phyloP scores from a whole-genome alignment of 1,139 yeast genomes.

The Sugiyamaella xylanicola region DNA sequence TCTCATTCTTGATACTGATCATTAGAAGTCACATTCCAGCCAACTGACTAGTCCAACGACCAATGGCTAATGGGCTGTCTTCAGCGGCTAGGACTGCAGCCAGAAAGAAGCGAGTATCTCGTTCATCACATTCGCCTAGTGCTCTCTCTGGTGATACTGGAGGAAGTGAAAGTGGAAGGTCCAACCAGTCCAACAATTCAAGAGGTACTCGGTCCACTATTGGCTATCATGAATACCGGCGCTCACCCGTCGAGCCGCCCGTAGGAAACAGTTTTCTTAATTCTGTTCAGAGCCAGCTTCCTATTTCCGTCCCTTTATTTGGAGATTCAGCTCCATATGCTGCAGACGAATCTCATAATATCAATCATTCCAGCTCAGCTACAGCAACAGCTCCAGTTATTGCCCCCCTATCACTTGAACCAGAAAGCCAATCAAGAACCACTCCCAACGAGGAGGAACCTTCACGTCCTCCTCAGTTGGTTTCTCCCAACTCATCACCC shows the following conservation, averaged over 20 bases:
- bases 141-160: background rate
- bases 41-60: background rate
- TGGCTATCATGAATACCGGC: constrained; percentile 7
- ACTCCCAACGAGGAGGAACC: no score
- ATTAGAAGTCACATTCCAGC: background rate
- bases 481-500: no score
- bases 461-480: no score
- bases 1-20: background rate
- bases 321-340: no score
- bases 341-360: no score
- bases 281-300: background rate
- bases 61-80: background rate
- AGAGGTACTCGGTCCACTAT: background rate
- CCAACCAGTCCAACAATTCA: background rate
- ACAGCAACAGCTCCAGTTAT: no score
- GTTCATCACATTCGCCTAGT: background rate
- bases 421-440: no score
- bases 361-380: no score
- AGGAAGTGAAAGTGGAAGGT: background rate
- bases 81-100: background rate
- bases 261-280: background rate
- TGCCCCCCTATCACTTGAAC: no score
- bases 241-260: background rate
- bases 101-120: background rate
- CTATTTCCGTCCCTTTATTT: background rate